Percentiles rank a stretch among this genome's conserved stretches.
phyloP scores from a whole-genome alignment of 305 asterid species.

The Solanum hybrid region DNA sequence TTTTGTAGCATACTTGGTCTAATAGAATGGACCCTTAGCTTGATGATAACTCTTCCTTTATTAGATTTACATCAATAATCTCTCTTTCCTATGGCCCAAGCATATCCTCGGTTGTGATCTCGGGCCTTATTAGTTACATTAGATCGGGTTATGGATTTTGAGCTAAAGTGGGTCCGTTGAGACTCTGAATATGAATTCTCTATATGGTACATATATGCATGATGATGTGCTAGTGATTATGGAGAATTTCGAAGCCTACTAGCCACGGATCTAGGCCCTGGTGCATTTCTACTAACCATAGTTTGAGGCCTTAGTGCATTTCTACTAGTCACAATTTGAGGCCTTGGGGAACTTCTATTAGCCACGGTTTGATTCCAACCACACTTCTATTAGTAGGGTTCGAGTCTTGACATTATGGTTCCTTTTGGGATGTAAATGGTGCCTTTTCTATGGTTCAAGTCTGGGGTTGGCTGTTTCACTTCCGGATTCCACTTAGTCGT shows the following conservation, averaged over 20 bases:
- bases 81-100: not conserved
- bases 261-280: not conserved
- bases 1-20: not conserved
- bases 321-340: not conserved
- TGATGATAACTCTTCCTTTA: not conserved
- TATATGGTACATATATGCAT: not conserved
- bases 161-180: not conserved
- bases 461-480: not conserved
- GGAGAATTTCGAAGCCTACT: not conserved
- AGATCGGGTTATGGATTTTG: not conserved
- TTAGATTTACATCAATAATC: not conserved
- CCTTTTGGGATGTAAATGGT: not conserved
- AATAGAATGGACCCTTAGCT: not conserved
- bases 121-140: not conserved
- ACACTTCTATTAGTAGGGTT: not conserved
- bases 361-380: not conserved
- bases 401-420: not conserved
- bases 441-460: too few relatives aligned
- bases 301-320: not conserved
- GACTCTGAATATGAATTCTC: not conserved
- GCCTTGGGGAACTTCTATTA: not conserved
- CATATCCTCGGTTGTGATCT: not conserved
- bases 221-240: not conserved
- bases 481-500: not conserved
- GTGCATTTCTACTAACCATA: not conserved